Base-by-base conservation (phyloP, 75 land plant species). In the Selaginella tamariscina region DNA sequence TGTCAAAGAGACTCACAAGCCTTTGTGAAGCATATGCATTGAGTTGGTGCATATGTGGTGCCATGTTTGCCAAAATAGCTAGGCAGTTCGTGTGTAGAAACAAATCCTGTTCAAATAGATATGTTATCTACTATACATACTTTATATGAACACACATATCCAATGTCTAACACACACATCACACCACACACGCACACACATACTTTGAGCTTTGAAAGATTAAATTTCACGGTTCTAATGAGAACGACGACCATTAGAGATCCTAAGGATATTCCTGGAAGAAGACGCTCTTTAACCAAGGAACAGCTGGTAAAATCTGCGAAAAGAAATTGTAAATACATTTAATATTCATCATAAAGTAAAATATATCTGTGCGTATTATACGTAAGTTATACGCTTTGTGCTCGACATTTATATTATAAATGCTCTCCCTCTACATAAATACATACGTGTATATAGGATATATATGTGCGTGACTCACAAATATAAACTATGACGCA, bases 61-160 rank as follows among this genome's bases (percentile, higher is more conserved):
- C 95, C 95, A 89, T 89, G 75, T 89, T 89, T 68, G 95, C 91
- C 72, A 89, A 81, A 68, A 75, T 82, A 73, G 95, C 95, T 8
- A 89, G 78, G 65, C 95, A 89, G 62, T 87, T 89, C 63, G 95
- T 89, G 73, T 89, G 95, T 27, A 89, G 88, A 72, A 81, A 89
- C 13, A 89, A 72, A 79, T 89, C 95, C 92, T 88, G 83, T 26
- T 60, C 33, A 60, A 27, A 32, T n/a, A 23, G 29, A 21, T 2
- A 59, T 5, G 26, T 59, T n/a, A 59, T 23, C 8, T 8, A 8
- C 62, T 2, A 2, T 0, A 33, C 15, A 26, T 1, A 27, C 15
- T 59, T 23, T 59, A 26, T 2, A 59, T 5, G 8, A 59, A 26
- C 54, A 20, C 18, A 20, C 20, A 11, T 20, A 49, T 49, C 20